Conservation (phyloP, 768 basidiomycete species). For the Dictyophora rubrovolvata region DNA sequence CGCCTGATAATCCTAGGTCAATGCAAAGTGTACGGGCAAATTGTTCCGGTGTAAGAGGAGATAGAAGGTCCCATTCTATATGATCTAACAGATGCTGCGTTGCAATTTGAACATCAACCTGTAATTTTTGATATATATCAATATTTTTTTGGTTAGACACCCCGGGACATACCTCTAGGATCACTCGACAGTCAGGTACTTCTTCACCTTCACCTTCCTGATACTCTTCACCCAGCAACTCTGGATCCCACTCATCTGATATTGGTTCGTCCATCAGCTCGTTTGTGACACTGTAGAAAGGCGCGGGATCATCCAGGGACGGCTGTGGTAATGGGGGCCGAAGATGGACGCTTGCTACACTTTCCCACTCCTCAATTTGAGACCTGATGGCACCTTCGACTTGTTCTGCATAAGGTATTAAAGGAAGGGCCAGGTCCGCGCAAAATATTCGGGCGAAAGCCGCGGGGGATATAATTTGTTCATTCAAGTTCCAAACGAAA, state of each 20-base stretch:
- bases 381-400: constrained; percentile 81
- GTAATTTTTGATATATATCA: constrained; percentile 8
- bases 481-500: constrained; percentile 93
- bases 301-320: constrained; percentile 15
- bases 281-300: constrained; percentile 6
- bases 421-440: constrained; percentile 73
- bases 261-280: constrained; percentile 16
- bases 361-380: constrained; percentile 85
- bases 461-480: constrained; percentile 76
- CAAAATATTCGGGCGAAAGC: constrained; percentile 83
- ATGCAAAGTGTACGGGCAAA: constrained; percentile 72
- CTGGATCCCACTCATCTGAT: constrained; percentile 36
- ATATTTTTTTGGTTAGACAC: constrained; percentile 6
- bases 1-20: constrained; percentile 83
- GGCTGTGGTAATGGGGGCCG: constrained; percentile 21
- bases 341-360: constrained; percentile 68
- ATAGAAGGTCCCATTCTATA: constrained; percentile 98
- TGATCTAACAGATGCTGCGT: constrained; percentile 87
- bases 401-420: constrained; percentile 56
- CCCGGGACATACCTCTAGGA: constrained; percentile 52
- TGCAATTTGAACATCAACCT: constrained; percentile 97
- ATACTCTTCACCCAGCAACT: constrained; percentile 32
- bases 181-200: constrained; percentile 69
- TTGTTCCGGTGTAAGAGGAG: constrained; percentile 77
- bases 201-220: constrained; percentile 38